A percentile compares a stretch with the other conserved stretches of the same genome.
These are phyloP conservation scores for Laburnicola sp. DNA, from an alignment of 2,329 filamentous ascomycete species.

Conservation along the genomic window DNA sequence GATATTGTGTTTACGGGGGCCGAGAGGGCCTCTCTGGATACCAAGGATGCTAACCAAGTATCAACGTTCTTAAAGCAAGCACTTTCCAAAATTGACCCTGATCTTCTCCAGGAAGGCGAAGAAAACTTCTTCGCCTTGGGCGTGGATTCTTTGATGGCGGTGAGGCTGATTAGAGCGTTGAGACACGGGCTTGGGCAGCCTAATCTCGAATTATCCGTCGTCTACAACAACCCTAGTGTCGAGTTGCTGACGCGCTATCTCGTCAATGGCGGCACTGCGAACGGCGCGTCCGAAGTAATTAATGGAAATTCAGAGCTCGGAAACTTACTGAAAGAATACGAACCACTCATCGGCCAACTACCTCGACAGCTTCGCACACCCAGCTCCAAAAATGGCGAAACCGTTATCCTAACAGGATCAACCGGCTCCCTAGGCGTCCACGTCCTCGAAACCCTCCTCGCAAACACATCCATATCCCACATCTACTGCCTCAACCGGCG, in stretches of 20 bases:
- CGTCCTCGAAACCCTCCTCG: slow-evolving; percentile 25
- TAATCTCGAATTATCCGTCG: slow-evolving; percentile 5
- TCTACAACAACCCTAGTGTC: slow-evolving; percentile 11
- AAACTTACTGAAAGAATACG: slow-evolving; percentile 5
- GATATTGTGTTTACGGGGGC: slow-evolving; percentile 7
- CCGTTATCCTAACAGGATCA: slow-evolving; percentile 28
- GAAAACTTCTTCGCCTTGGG: slow-evolving; percentile 20
- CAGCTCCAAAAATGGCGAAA: slow-evolving; percentile 5
- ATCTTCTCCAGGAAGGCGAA: background rate
- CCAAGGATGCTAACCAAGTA: slow-evolving; percentile 9
- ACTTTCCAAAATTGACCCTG: slow-evolving; percentile 3
- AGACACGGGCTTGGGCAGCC: slow-evolving; percentile 13
- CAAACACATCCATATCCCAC: slow-evolving; percentile 13
- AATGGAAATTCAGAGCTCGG: background rate
- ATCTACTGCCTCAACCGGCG: slow-evolving; percentile 28
- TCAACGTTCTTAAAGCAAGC: slow-evolving; percentile 4
- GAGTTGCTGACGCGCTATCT: slow-evolving; percentile 7
- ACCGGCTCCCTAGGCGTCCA: slow-evolving; percentile 30
- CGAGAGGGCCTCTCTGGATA: slow-evolving; percentile 9
- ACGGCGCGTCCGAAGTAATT: background rate
- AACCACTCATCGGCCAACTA: slow-evolving; percentile 2
- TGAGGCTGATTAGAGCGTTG: slow-evolving; percentile 15
- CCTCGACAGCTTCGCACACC: background rate
- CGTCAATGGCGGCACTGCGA: background rate
- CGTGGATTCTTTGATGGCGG: slow-evolving; percentile 22